Evolutionary conservation across 345 rosid genomes (phyloP), one percentile per base, ranked within the genome.

Genomic region (Durio zibethinus): DNA sequence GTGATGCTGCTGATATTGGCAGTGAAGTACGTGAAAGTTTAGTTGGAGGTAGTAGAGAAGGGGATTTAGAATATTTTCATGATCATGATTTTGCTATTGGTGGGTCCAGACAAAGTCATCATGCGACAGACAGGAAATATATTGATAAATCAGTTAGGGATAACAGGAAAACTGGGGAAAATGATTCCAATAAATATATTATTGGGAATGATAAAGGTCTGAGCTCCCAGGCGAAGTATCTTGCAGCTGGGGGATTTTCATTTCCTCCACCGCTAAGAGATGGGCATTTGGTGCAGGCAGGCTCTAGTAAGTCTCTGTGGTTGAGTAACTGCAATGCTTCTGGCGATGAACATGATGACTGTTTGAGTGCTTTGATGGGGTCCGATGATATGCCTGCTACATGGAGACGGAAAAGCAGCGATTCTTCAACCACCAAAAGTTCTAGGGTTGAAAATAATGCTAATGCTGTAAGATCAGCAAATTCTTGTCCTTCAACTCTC

Each of bases 1-100:
- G 97, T 62, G 97, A 97, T 82, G 94, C 91, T 75, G 98, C 98
- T 83, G 99, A 97, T 81, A 77, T 92, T 57, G 97, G 99, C 69
- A 92, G 97, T 84, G 94, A 94, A 86, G 84, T 91, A 20, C 94
- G 96, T 42, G 98, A 91, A 79, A 94, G 97, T 84, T 84, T 93
- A 84, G 86, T 93, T 72, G 98, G 97, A 80, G 99, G 92, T 43
- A 91, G 97, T 80, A 93, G 98, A 81, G 99, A 90, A 83, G 97
- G 97, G 82, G 97, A 93, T 84, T 66, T 92, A 56, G 99, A 97
- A 78, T 96, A 92, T 79, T 83, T 90, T 47, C 87, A 63, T 68
- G 97, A 90, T 82, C 92, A 85, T 66, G 97, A 91, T 76, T 80
- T 74, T 82, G 88, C 86, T 67, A 72, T 82, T 77, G 87, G 91